These are phyloP conservation scores for Xylaria venustula DNA, from an alignment of 495 filamentous ascomycete species.

Conservation along the genomic window DNA sequence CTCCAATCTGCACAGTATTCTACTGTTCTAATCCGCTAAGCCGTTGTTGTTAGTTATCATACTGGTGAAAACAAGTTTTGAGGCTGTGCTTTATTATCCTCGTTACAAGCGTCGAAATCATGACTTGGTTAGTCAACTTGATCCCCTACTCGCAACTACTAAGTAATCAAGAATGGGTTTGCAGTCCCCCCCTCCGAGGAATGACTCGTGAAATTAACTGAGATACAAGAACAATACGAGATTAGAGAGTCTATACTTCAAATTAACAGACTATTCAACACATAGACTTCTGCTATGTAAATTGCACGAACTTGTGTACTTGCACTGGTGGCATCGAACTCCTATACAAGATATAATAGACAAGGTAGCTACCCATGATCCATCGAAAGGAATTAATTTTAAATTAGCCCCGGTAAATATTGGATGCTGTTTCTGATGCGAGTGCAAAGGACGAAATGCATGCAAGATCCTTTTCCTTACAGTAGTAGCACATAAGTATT, in stretches of 20 bases:
- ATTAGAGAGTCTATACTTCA: neutral
- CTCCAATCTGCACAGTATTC: neutral
- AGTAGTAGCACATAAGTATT: neutral
- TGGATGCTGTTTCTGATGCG: neutral
- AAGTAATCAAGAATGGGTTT: neutral
- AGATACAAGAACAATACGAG: neutral
- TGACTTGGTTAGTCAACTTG: neutral
- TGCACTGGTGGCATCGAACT: too few species aligned
- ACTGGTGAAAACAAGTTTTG: neutral
- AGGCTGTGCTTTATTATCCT: neutral
- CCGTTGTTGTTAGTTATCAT: neutral
- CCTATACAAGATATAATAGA: too few species aligned
- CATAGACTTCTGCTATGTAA: neutral
- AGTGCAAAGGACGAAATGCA: slow-evolving; percentile 6
- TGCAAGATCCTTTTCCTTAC: slow-evolving; percentile 8
- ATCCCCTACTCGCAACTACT: neutral
- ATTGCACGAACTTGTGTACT: too few species aligned
- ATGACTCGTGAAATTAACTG: neutral
- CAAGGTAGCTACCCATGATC: too few species aligned
- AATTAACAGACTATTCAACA: neutral
- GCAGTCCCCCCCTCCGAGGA: neutral
- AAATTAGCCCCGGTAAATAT: slow-evolving; percentile 17
- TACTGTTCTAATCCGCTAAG: neutral
- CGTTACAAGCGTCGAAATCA: neutral
- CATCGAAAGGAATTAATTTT: neutral